These are phyloP conservation scores for Zygotorulaspora florentina DNA, from an alignment of 805 yeast genomes.

Conservation along the genomic window DNA sequence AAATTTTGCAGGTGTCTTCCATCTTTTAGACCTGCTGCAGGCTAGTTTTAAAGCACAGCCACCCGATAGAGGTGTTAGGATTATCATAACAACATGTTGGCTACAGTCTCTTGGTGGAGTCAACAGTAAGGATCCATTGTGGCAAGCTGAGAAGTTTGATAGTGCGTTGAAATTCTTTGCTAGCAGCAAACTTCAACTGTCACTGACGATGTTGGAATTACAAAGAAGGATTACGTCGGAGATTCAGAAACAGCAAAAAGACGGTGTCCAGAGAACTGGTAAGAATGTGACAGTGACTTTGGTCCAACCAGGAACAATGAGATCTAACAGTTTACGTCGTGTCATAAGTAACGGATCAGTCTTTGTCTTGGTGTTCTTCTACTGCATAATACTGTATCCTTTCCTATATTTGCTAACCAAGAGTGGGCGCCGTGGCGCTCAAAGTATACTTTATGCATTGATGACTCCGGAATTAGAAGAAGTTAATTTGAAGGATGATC, in stretches of 20 bases:
- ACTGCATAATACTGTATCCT: constrained; percentile 62
- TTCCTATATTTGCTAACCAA: constrained; percentile 78
- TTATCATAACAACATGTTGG: constrained; percentile 73
- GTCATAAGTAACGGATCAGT: constrained; percentile 72
- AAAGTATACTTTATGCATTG: constrained; percentile 64
- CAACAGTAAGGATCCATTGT: constrained; percentile 58
- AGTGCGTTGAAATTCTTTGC: constrained; percentile 78
- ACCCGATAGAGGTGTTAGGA: constrained; percentile 88
- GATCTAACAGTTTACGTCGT: constrained; percentile 82
- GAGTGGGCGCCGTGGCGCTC: constrained; percentile 73
- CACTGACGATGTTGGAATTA: constrained; percentile 71
- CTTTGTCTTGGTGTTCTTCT: constrained; percentile 56
- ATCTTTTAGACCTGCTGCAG: constrained; percentile 69
- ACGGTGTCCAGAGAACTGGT: constrained; percentile 33
- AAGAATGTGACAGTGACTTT: constrained; percentile 65
- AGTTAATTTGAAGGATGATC: constrained; percentile 54
- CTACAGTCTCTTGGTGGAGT: constrained; percentile 70
- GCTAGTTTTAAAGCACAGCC: constrained; percentile 88
- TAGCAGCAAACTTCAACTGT: constrained; percentile 70
- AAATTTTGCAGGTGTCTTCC: constrained; percentile 78
- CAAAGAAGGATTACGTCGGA: constrained; percentile 59
- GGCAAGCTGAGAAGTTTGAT: constrained; percentile 52
- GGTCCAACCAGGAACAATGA: constrained; percentile 89
- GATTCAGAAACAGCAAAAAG: constrained; percentile 56
- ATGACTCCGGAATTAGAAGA: constrained; percentile 66